Conservation (phyloP, 2,329 filamentous ascomycete species). For the Plectosphaerella plurivora region DNA sequence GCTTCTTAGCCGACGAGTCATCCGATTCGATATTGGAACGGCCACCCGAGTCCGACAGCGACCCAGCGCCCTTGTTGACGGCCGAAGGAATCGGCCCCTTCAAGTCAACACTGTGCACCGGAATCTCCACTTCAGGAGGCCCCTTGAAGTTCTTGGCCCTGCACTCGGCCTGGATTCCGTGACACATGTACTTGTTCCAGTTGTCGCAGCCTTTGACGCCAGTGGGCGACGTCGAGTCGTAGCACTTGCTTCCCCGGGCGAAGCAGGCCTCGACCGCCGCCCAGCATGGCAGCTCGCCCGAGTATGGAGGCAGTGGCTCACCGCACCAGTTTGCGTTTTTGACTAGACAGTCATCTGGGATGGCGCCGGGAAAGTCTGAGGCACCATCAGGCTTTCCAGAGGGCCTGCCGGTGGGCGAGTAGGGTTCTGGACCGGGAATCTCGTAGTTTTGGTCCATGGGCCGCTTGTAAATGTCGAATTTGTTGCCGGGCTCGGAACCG, state of each 20-base stretch:
- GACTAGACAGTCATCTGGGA: slow-evolving; percentile 53
- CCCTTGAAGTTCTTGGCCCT: slow-evolving; percentile 36
- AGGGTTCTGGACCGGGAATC: slow-evolving; percentile 54
- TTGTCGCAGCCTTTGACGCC: slow-evolving; percentile 55
- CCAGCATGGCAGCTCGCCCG: slow-evolving; percentile 56
- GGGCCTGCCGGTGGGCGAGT: slow-evolving; percentile 27
- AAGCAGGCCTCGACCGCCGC: slow-evolving; percentile 51
- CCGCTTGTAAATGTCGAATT: slow-evolving; percentile 59
- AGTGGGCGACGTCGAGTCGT: slow-evolving; percentile 50
- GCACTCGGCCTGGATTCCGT: slow-evolving; percentile 38
- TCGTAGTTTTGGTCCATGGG: slow-evolving; percentile 49
- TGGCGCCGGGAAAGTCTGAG: slow-evolving; percentile 35
- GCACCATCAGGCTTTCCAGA: slow-evolving; percentile 5
- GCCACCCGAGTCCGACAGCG: not conserved
- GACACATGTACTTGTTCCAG: slow-evolving; percentile 58
- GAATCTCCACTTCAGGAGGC: slow-evolving; percentile 37
- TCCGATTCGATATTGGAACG: slow-evolving; percentile 1
- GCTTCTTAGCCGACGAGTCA: not conserved
- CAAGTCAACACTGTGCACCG: slow-evolving; percentile 21
- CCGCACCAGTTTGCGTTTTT: slow-evolving; percentile 73
- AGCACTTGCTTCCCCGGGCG: slow-evolving; percentile 57
- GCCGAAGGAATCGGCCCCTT: slow-evolving; percentile 27
- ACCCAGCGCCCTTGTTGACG: slow-evolving; percentile 13
- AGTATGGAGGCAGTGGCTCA: slow-evolving; percentile 54
- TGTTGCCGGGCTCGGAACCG: slow-evolving; percentile 48